These are phyloP conservation scores for Wallacemonas sp. DNA, from an alignment of 208 protist species.

Conservation along the genomic window DNA sequence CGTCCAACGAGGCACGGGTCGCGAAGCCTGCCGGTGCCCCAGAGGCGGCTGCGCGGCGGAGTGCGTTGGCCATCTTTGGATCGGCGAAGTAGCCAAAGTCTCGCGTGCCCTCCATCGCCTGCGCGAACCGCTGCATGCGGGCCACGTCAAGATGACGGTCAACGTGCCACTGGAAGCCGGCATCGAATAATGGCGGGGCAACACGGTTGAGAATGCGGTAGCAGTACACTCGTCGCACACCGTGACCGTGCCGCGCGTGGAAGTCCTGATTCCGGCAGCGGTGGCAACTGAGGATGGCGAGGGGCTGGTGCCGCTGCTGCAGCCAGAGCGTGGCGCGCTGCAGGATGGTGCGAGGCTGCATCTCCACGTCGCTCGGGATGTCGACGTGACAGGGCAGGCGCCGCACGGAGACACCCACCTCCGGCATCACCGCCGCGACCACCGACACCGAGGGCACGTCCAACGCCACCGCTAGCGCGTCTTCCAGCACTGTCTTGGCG, in stretches of 20 bases:
- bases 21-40: neutral
- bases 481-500: conserved; percentile 69
- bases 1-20: conserved; percentile 15
- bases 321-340: conserved; percentile 85
- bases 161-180: conserved; percentile 86
- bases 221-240: conserved; percentile 76
- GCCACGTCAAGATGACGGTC: conserved; percentile 79
- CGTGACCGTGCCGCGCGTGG: conserved; percentile 77
- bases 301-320: conserved; percentile 62
- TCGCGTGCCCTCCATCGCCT: conserved; percentile 64
- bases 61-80: conserved; percentile 82
- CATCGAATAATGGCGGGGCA: conserved; percentile 84
- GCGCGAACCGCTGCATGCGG: conserved; percentile 79
- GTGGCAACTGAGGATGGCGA: conserved; percentile 75
- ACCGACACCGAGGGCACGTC: conserved; percentile 58
- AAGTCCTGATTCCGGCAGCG: conserved; percentile 79
- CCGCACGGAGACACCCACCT: conserved; percentile 75
- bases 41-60: conserved; percentile 54
- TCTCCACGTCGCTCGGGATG: conserved; percentile 65
- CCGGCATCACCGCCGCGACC: conserved; percentile 68
- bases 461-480: conserved; percentile 77
- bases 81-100: conserved; percentile 89
- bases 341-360: conserved; percentile 86
- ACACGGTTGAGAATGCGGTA: conserved; percentile 92
- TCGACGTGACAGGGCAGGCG: conserved; percentile 85